Percentiles rank a stretch among this genome's conserved stretches.
Evolutionary conservation across 1,284 basidiomycete species (phyloP).

Genomic region (Serendipita sp.): DNA sequence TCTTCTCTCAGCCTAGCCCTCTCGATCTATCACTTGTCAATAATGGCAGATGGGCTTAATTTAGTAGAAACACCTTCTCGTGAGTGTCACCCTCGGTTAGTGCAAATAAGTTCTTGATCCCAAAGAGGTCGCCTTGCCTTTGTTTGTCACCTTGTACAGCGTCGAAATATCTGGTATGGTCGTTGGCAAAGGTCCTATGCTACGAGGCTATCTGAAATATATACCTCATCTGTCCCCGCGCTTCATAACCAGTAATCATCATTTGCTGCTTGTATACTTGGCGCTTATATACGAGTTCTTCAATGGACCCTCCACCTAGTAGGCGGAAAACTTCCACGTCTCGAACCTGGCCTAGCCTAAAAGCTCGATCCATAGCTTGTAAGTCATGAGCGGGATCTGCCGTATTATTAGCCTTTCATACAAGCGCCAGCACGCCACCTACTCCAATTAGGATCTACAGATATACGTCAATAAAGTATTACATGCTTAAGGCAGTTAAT

Average conservation of each 20-base stretch:
- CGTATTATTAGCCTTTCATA: not conserved
- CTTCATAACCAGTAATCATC: conserved; percentile 75
- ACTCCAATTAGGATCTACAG: conserved; percentile 81
- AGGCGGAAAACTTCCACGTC: conserved; percentile 77
- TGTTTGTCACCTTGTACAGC: conserved; percentile 63
- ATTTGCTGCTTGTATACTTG: conserved; percentile 85
- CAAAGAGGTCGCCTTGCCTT: conserved; percentile 69
- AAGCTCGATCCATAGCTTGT: conserved; percentile 81
- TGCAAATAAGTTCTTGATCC: conserved; percentile 67
- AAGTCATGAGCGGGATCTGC: conserved; percentile 74
- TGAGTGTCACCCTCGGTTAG: conserved; percentile 50
- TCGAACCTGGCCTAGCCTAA: conserved; percentile 75
- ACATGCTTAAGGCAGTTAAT: not conserved
- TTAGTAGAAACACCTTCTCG: not conserved
- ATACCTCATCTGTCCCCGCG: conserved; percentile 62
- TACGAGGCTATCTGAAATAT: not conserved
- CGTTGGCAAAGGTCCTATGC: conserved; percentile 13
- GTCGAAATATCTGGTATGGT: conserved; percentile 50
- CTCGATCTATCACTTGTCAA: not conserved
- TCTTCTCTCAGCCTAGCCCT: not conserved
- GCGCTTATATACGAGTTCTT: conserved; percentile 71
- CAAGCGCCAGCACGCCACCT: conserved; percentile 19
- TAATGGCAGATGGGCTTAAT: not conserved
- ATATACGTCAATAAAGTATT: conserved; percentile 5
- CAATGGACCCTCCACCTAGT: conserved; percentile 73